phyloP scores from a whole-genome alignment of 768 basidiomycete genomes.

The Boletus huronensis region DNA sequence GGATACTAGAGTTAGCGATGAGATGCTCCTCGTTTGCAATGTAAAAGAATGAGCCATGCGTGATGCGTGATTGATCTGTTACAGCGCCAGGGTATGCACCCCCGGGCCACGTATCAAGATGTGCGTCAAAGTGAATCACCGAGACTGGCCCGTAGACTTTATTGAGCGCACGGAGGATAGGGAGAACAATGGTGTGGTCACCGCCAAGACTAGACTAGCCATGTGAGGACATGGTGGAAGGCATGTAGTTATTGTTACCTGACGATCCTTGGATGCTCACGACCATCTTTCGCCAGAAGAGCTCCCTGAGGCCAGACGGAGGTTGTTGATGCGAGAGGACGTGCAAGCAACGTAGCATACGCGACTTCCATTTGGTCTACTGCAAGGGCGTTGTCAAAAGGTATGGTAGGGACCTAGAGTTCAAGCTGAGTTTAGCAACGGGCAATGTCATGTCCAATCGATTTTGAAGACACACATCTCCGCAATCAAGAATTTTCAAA shows the following conservation, averaged over 20 bases:
- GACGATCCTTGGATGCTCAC: slow-evolving; percentile 71
- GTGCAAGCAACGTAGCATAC: slow-evolving; percentile 69
- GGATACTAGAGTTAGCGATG: slow-evolving; percentile 69
- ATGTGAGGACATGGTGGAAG: background rate
- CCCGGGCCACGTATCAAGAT: slow-evolving; percentile 59
- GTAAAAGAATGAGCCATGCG: slow-evolving; percentile 86
- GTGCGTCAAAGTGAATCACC: slow-evolving; percentile 82
- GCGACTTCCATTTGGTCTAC: slow-evolving; percentile 86
- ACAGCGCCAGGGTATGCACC: slow-evolving; percentile 35
- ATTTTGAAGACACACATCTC: slow-evolving; percentile 51
- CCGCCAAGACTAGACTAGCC: slow-evolving; percentile 54
- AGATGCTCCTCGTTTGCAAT: slow-evolving; percentile 75
- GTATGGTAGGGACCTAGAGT: slow-evolving; percentile 64
- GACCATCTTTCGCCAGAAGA: slow-evolving; percentile 51
- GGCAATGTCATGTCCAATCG: background rate
- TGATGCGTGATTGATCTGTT: slow-evolving; percentile 63
- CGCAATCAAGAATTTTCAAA: slow-evolving; percentile 72
- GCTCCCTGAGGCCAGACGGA: slow-evolving; percentile 27
- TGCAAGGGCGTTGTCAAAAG: slow-evolving; percentile 81
- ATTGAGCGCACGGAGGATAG: slow-evolving; percentile 76
- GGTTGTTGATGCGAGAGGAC: slow-evolving; percentile 38
- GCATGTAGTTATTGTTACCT: slow-evolving; percentile 35
- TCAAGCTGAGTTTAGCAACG: background rate
- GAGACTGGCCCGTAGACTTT: slow-evolving; percentile 79
- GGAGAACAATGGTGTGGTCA: slow-evolving; percentile 85